Conservation (phyloP, 352 stramenopile species). For the Phytophthora sp. region DNA sequence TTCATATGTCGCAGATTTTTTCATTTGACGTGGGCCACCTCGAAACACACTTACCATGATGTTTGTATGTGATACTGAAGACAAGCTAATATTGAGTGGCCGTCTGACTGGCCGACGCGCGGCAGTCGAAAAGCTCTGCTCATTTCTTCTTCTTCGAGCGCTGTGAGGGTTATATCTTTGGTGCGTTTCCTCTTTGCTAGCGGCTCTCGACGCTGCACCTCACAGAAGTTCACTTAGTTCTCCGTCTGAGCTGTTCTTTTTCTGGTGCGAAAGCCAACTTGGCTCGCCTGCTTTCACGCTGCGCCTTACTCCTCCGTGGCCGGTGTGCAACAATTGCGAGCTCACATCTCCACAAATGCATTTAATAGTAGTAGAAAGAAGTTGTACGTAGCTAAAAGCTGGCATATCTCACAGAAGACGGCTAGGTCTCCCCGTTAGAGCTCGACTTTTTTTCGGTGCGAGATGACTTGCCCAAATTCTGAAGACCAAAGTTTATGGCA, state of each 20-base stretch:
- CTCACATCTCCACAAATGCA: constrained; percentile 38
- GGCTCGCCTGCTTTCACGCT: constrained; percentile 70
- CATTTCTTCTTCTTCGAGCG: constrained; percentile 15
- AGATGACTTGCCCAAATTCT: constrained; percentile 9
- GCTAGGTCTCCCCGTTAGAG: constrained; percentile 16
- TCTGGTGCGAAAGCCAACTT: constrained; percentile 50
- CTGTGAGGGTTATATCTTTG: too few species aligned
- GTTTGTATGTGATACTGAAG: constrained; percentile 2
- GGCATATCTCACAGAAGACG: constrained; percentile 50
- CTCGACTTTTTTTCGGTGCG: constrained; percentile 38
- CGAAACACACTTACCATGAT: neutral
- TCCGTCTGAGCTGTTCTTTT: constrained; percentile 49
- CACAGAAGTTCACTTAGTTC: constrained; percentile 60
- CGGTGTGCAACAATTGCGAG: constrained; percentile 71
- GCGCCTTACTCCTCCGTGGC: constrained; percentile 49
- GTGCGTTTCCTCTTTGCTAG: neutral
- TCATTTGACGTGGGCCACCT: constrained; percentile 1
- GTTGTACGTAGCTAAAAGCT: too few species aligned
- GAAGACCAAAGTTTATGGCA: too few species aligned
- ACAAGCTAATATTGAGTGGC: constrained; percentile 14
- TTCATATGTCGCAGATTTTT: constrained; percentile 18
- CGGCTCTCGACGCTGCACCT: constrained; percentile 34
- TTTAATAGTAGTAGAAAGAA: neutral
- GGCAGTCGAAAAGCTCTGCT: neutral
- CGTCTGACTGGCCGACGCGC: constrained; percentile 14